Evolutionary conservation across 495 filamentous ascomycete species (phyloP), one percentile per base, ranked within the genome.

Genomic region (Aspergillus asperescens): DNA sequence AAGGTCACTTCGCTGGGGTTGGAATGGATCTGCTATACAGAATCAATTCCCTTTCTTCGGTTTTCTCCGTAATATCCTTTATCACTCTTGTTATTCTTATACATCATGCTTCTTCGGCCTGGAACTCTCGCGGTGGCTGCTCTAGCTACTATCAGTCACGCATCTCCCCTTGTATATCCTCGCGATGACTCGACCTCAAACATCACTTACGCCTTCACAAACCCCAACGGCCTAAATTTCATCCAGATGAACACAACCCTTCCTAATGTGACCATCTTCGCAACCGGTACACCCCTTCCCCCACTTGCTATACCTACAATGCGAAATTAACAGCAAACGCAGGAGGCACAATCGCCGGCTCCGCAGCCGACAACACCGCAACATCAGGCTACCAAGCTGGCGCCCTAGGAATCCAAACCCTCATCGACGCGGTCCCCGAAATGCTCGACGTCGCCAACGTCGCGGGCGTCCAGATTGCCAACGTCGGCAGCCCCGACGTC

Each of bases 231-330:
- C 18, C 52, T 67, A 19, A 68, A 60, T 34, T 67, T 67, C 49
- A 72, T 68, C 8, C 65, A 72, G 13, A 69, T 68, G 62, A 75
- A 77, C 37, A 51, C 67, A 24, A 65, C 62, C 38, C 67, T 79
- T 0, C 76, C 73, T 6, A 79, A 77, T 54, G 67, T 79, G 19
- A 77, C 74, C 24, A 72, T 79, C 48, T 72, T 76, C 49, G 72
- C 76, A 4, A 77, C 76, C 0, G 76, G 70, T 61, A 48, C 25
- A 6, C 12, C 13, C 22, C 7, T 27, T 24, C 23, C 15, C 45
- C 16, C 20, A 22, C 28, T 37, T 1, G 0, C 28, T 35, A 27
- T 12, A 6, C 29, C 31, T 10, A 1, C 38, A 31, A 20, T 25
- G 13, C 19, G 12, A 27, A 32, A 15, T 4, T 22, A 48, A 41